Evolutionary conservation across 2,329 filamentous ascomycete genomes (phyloP).

Genomic region (Cytospora mali): DNA sequence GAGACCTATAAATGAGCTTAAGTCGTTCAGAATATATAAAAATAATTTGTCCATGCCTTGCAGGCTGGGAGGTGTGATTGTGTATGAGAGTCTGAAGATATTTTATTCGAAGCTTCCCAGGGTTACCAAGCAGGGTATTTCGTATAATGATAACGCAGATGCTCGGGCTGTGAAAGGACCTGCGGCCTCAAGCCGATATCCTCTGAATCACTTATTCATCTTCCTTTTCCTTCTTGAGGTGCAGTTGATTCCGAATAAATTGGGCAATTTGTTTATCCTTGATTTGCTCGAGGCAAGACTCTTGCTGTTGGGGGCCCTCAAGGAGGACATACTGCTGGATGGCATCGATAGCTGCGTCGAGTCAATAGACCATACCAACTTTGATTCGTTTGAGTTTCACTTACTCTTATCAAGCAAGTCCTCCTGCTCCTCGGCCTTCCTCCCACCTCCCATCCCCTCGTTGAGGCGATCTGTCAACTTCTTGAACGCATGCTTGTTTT

Average conservation of each 20-base stretch:
- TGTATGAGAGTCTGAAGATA: no score
- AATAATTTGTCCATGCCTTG: no score
- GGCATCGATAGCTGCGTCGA: conserved; percentile 66
- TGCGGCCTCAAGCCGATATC: no score
- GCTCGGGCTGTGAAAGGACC: not conserved
- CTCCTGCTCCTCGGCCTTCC: conserved; percentile 78
- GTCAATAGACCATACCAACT: not conserved
- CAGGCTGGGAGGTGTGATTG: no score
- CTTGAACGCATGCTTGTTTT: conserved; percentile 14
- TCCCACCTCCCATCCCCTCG: conserved; percentile 70
- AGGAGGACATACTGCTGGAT: conserved; percentile 76
- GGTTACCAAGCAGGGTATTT: no score
- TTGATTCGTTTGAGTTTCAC: not conserved
- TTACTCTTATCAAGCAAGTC: conserved; percentile 78
- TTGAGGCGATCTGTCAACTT: conserved; percentile 64
- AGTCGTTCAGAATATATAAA: no score
- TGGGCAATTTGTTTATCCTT: conserved; percentile 81
- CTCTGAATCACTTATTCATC: not conserved
- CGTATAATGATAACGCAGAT: not conserved
- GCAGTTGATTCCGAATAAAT: conserved; percentile 65
- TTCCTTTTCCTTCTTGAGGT: conserved; percentile 14
- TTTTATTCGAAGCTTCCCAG: not conserved
- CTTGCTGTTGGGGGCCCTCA: conserved; percentile 73
- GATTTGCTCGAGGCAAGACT: conserved; percentile 74
- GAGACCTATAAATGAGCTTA: no score